Base-by-base conservation (phyloP, 2,329 filamentous ascomycete species). In the Knufia fluminis region DNA sequence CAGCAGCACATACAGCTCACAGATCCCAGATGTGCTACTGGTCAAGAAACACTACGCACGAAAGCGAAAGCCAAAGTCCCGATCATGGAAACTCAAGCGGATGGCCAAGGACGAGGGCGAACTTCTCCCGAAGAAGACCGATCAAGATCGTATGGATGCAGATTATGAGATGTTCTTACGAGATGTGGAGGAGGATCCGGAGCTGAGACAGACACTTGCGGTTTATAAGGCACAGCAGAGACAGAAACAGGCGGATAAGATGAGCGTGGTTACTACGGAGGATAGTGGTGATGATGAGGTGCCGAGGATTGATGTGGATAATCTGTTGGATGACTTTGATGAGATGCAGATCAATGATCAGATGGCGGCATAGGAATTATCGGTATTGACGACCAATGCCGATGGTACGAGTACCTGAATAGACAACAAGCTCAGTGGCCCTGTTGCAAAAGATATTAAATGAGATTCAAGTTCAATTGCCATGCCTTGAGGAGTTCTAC, bases 81-180 rank as follows among this genome's bases (percentile, higher is more conserved):
- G 94, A 59, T 86, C 86, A 75, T 98, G 92, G 92, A 86, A 85
- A 67, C 80, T 98, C 67, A 94, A 86, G 79, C 88, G 92, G 62
- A 91, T 98, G 86, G 78, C 77, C 57, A 85, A 81, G 69, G 90
- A 97, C 55, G 87, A 96, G 65, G 85, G 85, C 58, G 91, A 96
- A 57, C 76, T 94, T 66, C 71, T 90, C 56, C 86, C 87, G 31
- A 83, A 86, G 73, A 88, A 95, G 71, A 75, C 87, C 52, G 90
- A 97, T 64, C 85, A 91, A 64, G 86, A 90, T 52, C 81, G 82
- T 55, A 81, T 94, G 73, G 90, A 97, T 64, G 79, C 83, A 57
- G 92, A 98, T 68, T 98, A 94, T 70, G 92, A 98, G 72, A 80
- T 90, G 79, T 98, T 98, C 80, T 72, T 98, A 74, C 83, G 85